Evolutionary conservation across 164 flowering plant species (phyloP), one percentile per base, ranked within the genome.

Genomic region (Litsea cubeba): DNA sequence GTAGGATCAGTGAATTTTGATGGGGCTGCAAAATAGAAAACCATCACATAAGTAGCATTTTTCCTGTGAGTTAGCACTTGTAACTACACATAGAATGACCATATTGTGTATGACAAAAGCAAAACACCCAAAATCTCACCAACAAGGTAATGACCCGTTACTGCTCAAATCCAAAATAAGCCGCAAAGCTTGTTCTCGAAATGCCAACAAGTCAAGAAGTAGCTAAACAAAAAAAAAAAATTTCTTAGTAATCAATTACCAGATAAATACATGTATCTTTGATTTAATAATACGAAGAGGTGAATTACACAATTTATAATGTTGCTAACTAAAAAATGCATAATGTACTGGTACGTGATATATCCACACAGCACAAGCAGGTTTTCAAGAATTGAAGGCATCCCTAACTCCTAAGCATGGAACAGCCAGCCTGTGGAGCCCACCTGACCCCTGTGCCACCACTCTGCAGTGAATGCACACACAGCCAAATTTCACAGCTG

Each of bases 141-240:
- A 95, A 78, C 84, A 95, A 83, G 68, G 99, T 95, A 77, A 95
- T 95, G 22, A 95, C 99, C 3, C n/a, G n/a, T 98, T 95, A 76
- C 99, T 93, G 89, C 99, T 93, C 68, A 95, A 80, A 81, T 95
- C 99, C 90, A 95, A 81, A 73, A 95, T 88, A 74, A 95, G 90
- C 49, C 94, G 88, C 78, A 95, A 77, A 40, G 97, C 98, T 82
- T 93, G 96, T 76, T 95, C 99, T 24, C 99, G 90, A 74, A 90
- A 95, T 32, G 89, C 91, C 97, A 95, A 92, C 80, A 95, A 81
- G 82, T 95, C 99, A 74, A 93, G 87, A 72, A 95, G 97, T 78
- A 95, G 85, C 98, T 95, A 85, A 71, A 72, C 49, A 67, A 78
- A 35, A 72, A 12, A 10, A 58, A 30, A 3, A 30, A n/a, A 30